Evolutionary conservation across 306 rosid species (phyloP).

Genomic region (Cajanus cajan): DNA sequence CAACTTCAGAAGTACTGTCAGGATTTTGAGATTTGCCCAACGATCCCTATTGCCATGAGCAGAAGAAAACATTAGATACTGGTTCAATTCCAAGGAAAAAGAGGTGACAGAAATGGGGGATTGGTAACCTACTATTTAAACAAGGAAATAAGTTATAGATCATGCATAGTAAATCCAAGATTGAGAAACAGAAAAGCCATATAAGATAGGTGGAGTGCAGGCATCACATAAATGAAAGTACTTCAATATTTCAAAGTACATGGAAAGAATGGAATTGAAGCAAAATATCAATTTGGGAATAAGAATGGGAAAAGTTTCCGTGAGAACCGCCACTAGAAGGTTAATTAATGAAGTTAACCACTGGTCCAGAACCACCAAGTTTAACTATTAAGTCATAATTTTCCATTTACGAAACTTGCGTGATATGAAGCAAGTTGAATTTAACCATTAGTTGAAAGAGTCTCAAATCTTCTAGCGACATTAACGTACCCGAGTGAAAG

Average conservation of each 20-base stretch:
- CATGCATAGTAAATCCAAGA: not conserved
- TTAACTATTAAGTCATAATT: not conserved
- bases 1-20: slow-evolving; percentile 47
- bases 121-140: not conserved
- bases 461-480: not conserved
- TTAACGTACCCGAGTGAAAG: slow-evolving; percentile 74
- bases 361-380: not conserved
- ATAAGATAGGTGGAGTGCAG: not conserved
- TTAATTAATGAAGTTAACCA: not conserved
- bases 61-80: slow-evolving; percentile 28
- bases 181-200: not conserved
- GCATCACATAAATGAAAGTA: not conserved
- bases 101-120: not conserved
- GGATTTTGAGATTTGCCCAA: slow-evolving; percentile 51
- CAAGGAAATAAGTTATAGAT: slow-evolving; percentile 2
- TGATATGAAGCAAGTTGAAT: not conserved
- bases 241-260: not conserved
- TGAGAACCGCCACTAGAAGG: not conserved
- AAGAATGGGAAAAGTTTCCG: not conserved
- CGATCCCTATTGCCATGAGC: slow-evolving; percentile 52
- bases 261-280: not conserved
- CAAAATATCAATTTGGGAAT: not conserved
- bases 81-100: not conserved
- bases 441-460: not conserved
- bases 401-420: not conserved